These are phyloP conservation scores for Ottelia alismoides DNA, from an alignment of 106 monocot genomes.

Conservation along the genomic window DNA sequence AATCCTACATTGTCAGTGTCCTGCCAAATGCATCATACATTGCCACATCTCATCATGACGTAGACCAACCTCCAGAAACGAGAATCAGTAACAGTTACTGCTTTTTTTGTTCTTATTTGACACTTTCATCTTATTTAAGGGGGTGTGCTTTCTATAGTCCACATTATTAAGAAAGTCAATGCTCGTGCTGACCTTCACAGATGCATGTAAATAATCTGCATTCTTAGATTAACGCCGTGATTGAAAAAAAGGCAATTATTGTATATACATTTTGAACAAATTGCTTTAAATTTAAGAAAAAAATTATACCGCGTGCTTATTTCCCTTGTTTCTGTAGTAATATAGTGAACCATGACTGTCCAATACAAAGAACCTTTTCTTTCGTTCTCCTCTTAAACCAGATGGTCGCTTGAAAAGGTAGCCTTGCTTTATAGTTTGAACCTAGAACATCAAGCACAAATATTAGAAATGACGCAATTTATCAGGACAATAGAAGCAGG, in stretches of 20 bases:
- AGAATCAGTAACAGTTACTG: neutral
- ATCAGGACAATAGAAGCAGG: too few relatives aligned
- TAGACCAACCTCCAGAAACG: neutral
- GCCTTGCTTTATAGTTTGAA: conserved; percentile 95
- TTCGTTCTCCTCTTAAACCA: conserved; percentile 79
- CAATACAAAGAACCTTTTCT: conserved; percentile 92
- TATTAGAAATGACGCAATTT: too few relatives aligned
- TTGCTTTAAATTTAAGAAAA: neutral
- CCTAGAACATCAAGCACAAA: too few relatives aligned
- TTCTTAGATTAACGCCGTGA: neutral
- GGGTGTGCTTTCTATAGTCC: neutral
- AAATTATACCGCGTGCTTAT: conserved; percentile 37
- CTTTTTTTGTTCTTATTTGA: neutral
- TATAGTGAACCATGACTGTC: conserved; percentile 83
- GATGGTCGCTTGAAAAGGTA: conserved; percentile 89
- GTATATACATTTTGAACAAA: neutral
- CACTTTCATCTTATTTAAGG: neutral
- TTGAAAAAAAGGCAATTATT: neutral
- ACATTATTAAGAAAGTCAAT: neutral
- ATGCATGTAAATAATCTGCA: neutral
- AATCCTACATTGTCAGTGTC: too few relatives aligned
- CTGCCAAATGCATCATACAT: too few relatives aligned
- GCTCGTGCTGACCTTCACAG: too few relatives aligned
- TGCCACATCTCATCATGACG: too few relatives aligned
- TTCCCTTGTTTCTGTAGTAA: conserved; percentile 73